These are phyloP conservation scores for Flaveria brownii DNA, from an alignment of 129 eudicot genomes.

Conservation along the genomic window DNA sequence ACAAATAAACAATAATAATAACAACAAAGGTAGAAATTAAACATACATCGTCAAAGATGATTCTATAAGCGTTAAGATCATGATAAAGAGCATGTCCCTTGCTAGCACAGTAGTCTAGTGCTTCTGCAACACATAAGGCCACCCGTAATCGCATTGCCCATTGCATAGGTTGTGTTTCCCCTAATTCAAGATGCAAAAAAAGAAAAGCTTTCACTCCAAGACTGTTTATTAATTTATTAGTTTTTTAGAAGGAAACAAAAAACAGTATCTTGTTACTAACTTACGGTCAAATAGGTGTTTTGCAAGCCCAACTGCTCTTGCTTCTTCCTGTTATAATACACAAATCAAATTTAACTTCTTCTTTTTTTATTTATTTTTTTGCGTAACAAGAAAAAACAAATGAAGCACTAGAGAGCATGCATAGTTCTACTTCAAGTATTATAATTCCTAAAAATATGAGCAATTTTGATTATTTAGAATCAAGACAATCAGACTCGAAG, in stretches of 20 bases:
- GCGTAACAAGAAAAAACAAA: not conserved
- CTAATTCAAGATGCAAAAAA: slow-evolving; percentile 44
- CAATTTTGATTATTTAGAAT: not conserved
- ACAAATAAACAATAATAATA: not conserved
- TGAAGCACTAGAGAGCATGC: not conserved
- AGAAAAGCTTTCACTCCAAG: not conserved
- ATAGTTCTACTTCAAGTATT: not conserved
- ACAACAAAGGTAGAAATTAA: not conserved
- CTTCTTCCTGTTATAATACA: slow-evolving; percentile 61
- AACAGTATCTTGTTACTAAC: slow-evolving; percentile 12
- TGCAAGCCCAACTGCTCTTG: slow-evolving; percentile 83
- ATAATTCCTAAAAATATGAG: not conserved
- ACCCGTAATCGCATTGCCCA: slow-evolving; percentile 97
- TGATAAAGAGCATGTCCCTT: slow-evolving; percentile 79
- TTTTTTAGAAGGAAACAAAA: not conserved
- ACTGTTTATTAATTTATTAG: not conserved
- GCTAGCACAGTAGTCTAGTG: slow-evolving; percentile 84
- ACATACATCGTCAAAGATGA: slow-evolving; percentile 73
- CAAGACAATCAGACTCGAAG: not conserved
- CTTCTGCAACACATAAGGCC: slow-evolving; percentile 79
- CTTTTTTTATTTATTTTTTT: not conserved
- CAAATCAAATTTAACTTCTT: not conserved
- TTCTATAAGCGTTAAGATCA: slow-evolving; percentile 85
- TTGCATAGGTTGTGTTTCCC: slow-evolving; percentile 92
- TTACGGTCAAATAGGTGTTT: slow-evolving; percentile 80